Evolutionary conservation across 2,329 filamentous ascomycete genomes (phyloP), one percentile per base, ranked within the genome.

Genomic region (Fusarium goolgardi): DNA sequence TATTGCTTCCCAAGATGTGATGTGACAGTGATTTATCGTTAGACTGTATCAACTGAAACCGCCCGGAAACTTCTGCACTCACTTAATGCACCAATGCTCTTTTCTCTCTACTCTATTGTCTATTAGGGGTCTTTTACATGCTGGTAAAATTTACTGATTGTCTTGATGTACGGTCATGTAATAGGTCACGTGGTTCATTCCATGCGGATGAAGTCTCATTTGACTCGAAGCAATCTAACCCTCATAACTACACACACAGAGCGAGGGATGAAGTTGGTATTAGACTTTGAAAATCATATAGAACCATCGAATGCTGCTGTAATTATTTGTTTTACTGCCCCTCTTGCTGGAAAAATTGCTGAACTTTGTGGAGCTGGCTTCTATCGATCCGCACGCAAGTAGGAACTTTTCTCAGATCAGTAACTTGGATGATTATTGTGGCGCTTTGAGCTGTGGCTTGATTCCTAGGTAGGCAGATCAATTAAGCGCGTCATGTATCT

Each of bases 401-500:
- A 49, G 23, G 18, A 15, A 21, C 44, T 21, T 49, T 13, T 20
- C 35, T 39, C 6, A 5, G n/a, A 15, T 21, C 35, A 39, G 35
- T 20, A 20, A 37, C 11, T 20, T 39, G n/a, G n/a, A 21, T 21
- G 39, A 20, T 23, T 11, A 13, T 23, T 49, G 60, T 63, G 60
- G 60, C 60, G 59, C 21, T 21, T 7, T 16, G 7, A 8, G 21
- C n/a, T 63, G 59, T 63, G 59, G 60, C 60, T 63, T 57, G 12
- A 21, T n/a, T 11, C 8, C 20, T 10, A 21, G 6, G 12, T 10
- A 47, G 27, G n/a, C 23, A 44, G 29, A 41, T 27, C 37, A 50
- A 57, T 57, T 58, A 63, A 63, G 59, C 59, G 52, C 59, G 59
- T 63, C 51, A 58, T 63, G 51, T 35, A 50, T 58, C 15, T 10